Base-by-base conservation (phyloP, 2,329 filamentous ascomycete genomes). In the Fusarium foetens region DNA sequence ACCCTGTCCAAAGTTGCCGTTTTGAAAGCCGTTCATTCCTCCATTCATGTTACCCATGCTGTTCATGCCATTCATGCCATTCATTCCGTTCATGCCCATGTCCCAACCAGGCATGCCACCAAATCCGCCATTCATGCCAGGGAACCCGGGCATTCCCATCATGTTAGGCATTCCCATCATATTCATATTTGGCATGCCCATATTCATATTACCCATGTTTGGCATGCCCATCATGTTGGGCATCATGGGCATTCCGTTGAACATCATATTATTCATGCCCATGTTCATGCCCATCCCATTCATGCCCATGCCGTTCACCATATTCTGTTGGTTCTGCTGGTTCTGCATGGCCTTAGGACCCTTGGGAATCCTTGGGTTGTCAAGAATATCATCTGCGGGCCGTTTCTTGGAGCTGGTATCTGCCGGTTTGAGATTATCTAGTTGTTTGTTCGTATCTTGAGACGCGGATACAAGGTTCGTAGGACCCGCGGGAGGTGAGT, bases 351-450 rank as follows among this genome's bases (percentile, higher is more conserved):
- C 89, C 79, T 90, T 90, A 5, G 90, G 90, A 1, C 86, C 90
- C 75, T 91, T 92, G 49, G 90, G 88, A 43, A 91, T 88, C 77
- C 88, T 89, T 43, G 88, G 88, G 73, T 92, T 91, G 75, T 91
- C 89, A 11, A 88, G 83, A 36, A 86, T 86, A 58, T 94, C 92
- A 39, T 95, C 94, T 19, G 94, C 94, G 16, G 92, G 88, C 27
- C 96, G 90, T 84, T 98, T 99, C 83, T 93, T 96, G 31, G 89
- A 84, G 63, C 82, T 82, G 58, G 62, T 68, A 31, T 80, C 78
- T 31, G 81, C 77, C 8, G 75, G 78, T 70, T 76, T 81, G 66
- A 66, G 57, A 41, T 59, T 63, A n/a, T 79, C 78, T 13, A 71
- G 61, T 36, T 73, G 61, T 46, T 84, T 83, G 38, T 81, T 82